Percentiles rank a stretch among this genome's conserved stretches.
These are phyloP conservation scores for Coniella vitis DNA, from an alignment of 2,329 filamentous ascomycete genomes.

Conservation along the genomic window DNA sequence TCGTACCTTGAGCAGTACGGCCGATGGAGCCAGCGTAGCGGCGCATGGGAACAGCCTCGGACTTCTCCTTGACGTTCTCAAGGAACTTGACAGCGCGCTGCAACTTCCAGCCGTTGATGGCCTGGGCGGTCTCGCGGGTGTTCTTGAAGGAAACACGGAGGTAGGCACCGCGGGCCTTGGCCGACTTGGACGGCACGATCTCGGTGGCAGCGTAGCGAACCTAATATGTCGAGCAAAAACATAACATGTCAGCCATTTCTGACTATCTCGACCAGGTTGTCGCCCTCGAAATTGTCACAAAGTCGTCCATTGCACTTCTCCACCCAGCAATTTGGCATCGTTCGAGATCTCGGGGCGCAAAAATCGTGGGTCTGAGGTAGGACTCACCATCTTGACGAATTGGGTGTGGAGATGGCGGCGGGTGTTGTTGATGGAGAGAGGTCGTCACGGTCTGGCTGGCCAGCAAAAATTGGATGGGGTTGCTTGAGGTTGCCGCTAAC, in stretches of 20 bases:
- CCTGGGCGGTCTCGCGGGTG: constrained; percentile 98
- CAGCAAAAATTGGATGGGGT: background rate
- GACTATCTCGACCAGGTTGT: constrained; percentile 4
- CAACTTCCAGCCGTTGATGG: constrained; percentile 99
- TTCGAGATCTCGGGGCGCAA: background rate
- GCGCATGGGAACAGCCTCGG: constrained; percentile 97
- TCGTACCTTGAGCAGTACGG: constrained; percentile 95
- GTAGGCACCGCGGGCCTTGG: constrained; percentile 96
- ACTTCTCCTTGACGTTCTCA: constrained; percentile 95
- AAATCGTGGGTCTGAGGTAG: constrained; percentile 10
- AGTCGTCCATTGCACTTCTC: constrained; percentile 5
- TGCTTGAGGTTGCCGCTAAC: background rate
- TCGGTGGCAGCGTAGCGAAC: constrained; percentile 94
- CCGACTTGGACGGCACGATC: constrained; percentile 85
- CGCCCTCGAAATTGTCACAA: background rate
- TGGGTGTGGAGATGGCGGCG: constrained; percentile 16
- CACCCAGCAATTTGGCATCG: constrained; percentile 3
- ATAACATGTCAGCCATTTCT: constrained; percentile 9
- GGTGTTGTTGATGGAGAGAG: constrained; percentile 13
- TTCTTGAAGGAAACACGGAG: constrained; percentile 99
- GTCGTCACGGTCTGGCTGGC: constrained; percentile 7
- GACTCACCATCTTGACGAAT: constrained; percentile 18
- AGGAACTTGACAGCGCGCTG: constrained; percentile 93
- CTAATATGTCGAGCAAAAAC: constrained; percentile 36
- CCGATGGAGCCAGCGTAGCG: constrained; percentile 94